Evolutionary conservation across 768 basidiomycete species (phyloP), one percentile per base, ranked within the genome.

Genomic region (Rhizopogon vesiculosus): DNA sequence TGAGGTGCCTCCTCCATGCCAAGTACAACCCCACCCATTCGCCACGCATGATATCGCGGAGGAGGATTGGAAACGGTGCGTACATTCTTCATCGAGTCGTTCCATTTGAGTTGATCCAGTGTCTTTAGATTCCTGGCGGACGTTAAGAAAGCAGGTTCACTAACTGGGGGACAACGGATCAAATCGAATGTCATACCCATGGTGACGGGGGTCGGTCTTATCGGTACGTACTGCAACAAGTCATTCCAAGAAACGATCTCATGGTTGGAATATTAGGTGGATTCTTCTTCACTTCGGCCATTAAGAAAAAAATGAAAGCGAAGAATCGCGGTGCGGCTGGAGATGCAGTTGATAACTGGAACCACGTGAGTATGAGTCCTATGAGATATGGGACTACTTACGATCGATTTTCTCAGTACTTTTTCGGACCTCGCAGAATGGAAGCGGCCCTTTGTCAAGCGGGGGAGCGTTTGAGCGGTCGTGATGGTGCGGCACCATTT

Each of bases 261-360:
- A 35, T 35, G 7, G 19, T 5, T 49, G 5, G 12, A 41, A 35
- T 48, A n/a, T 2, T 39, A 69, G 68, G 60, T 29, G 64, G 65
- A 0, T 53, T 64, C 48, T 10, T 65, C 1, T 38, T 54, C 51
- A 62, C 65, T n/a, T 0, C 7, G 5, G 55, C 19, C 13, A 61
- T 64, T 16, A 61, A 61, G 19, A 59, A 41, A 48, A 65, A 7
- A 53, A 68, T 68, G 72, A 73, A 59, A 65, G 66, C 40, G 44
- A 72, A 64, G 70, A 81, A 77, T 60, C 61, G 65, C 0, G 62
- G 60, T 1, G 70, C 74, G 1, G 77, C 76, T 12, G 71, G 69
- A 9, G 69, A 78, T 18, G 52, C 78, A 1, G 63, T 83, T 15
- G 76, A 78, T 51, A 65, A 68, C 52, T 83, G 81, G 81, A 83